These are phyloP conservation scores for Venturia nashicola DNA, from an alignment of 2,329 filamentous ascomycete genomes.

Conservation along the genomic window DNA sequence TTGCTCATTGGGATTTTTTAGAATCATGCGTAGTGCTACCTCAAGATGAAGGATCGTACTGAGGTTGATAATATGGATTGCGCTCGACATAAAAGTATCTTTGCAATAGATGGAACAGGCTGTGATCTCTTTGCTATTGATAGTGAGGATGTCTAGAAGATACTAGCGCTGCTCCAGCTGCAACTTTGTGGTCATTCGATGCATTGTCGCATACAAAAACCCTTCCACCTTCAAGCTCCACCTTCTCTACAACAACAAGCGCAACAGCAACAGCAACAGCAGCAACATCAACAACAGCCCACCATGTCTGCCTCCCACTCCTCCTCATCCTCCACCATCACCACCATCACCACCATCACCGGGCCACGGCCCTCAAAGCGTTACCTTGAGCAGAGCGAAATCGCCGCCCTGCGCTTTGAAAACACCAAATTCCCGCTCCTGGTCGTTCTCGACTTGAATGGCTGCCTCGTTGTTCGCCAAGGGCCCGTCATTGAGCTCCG, in stretches of 20 bases:
- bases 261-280: too few relatives aligned
- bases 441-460: conserved; percentile 8
- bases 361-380: background rate
- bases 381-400: background rate
- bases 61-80: too few relatives aligned
- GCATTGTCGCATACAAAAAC: background rate
- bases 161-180: background rate
- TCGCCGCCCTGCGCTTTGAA: background rate
- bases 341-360: background rate
- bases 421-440: background rate
- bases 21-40: too few relatives aligned
- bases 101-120: background rate
- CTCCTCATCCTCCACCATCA: background rate
- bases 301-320: background rate
- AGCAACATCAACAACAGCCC: too few relatives aligned
- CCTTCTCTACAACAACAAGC: background rate
- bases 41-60: too few relatives aligned
- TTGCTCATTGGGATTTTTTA: too few relatives aligned
- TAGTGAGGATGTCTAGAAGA: background rate
- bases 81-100: too few relatives aligned
- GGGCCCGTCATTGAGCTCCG: background rate
- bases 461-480: conserved; percentile 2
- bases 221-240: background rate
- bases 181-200: background rate
- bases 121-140: background rate